These are phyloP conservation scores for Phialophora macrospora DNA, from an alignment of 2,329 filamentous ascomycete species.

Conservation along the genomic window DNA sequence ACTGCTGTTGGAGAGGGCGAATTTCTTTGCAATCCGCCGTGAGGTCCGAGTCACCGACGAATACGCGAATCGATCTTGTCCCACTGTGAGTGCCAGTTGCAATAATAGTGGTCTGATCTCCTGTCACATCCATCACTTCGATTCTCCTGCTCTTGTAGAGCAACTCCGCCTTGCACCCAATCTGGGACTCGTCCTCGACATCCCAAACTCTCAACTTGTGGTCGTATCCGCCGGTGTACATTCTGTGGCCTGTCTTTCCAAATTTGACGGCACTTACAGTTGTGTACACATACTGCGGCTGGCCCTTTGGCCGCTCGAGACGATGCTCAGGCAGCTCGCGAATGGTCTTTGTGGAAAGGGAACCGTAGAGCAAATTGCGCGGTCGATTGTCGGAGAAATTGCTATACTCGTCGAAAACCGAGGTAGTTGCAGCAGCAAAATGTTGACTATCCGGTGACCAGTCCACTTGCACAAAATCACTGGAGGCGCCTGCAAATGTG, in stretches of 20 bases:
- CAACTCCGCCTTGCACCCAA: slow-evolving; percentile 46
- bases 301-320: slow-evolving; percentile 36
- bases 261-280: slow-evolving; percentile 63
- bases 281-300: slow-evolving; percentile 55
- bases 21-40: neutral
- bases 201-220: slow-evolving; percentile 63
- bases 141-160: slow-evolving; percentile 55
- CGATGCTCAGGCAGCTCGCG: slow-evolving; percentile 57
- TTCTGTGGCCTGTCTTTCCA: slow-evolving; percentile 49
- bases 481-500: slow-evolving; percentile 61
- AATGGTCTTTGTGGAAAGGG: slow-evolving; percentile 47
- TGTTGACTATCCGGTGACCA: slow-evolving; percentile 61
- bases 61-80: slow-evolving; percentile 44
- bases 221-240: slow-evolving; percentile 63
- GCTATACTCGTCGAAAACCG: slow-evolving; percentile 41
- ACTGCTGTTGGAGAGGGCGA: slow-evolving; percentile 40
- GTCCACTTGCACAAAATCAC: slow-evolving; percentile 61
- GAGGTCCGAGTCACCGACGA: slow-evolving; percentile 40
- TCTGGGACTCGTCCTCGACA: slow-evolving; percentile 40
- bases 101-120: slow-evolving; percentile 45
- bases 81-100: slow-evolving; percentile 55
- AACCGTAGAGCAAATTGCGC: slow-evolving; percentile 46
- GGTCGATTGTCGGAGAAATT: slow-evolving; percentile 40
- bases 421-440: slow-evolving; percentile 63
- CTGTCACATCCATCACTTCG: slow-evolving; percentile 57